Conservation (phyloP, 805 yeast species). For the Zygosaccharomyces bailii region DNA sequence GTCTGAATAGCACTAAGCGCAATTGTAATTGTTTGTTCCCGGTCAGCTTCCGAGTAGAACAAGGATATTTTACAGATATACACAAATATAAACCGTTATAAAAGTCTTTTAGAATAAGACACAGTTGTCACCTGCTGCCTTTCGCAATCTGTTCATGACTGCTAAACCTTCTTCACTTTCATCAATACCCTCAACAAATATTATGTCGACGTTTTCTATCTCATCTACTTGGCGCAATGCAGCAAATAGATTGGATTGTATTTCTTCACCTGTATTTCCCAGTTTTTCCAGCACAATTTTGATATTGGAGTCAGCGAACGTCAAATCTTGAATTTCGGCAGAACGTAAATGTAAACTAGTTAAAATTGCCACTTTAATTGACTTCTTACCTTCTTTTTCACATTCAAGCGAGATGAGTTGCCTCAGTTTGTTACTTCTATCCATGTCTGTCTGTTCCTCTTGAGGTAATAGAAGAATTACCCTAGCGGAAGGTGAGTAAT, state of each 20-base stretch:
- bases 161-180: conserved; percentile 85
- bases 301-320: neutral
- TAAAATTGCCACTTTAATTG: conserved; percentile 49
- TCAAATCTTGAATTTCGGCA: conserved; percentile 2
- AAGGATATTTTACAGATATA: conserved; percentile 5
- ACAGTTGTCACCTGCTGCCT: conserved; percentile 65
- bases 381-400: conserved; percentile 12
- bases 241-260: conserved; percentile 74
- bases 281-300: conserved; percentile 31
- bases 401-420: conserved; percentile 21
- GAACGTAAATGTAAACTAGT: conserved; percentile 36
- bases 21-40: too few species aligned
- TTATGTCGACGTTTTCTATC: conserved; percentile 53
- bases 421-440: conserved; percentile 31
- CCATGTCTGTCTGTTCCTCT: conserved; percentile 38
- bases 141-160: conserved; percentile 83
- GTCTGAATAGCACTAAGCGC: conserved; percentile 15
- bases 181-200: conserved; percentile 79
- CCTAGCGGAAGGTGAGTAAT: conserved; percentile 86
- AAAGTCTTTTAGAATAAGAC: conserved; percentile 14
- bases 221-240: conserved; percentile 74
- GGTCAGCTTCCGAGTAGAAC: neutral
- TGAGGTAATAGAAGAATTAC: conserved; percentile 63
- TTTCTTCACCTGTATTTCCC: conserved; percentile 48
- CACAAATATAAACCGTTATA: conserved; percentile 5